Evolutionary conservation across 75 land plant species (phyloP), one percentile per base, ranked within the genome.

Genomic region (Pseudotsuga menziesii): DNA sequence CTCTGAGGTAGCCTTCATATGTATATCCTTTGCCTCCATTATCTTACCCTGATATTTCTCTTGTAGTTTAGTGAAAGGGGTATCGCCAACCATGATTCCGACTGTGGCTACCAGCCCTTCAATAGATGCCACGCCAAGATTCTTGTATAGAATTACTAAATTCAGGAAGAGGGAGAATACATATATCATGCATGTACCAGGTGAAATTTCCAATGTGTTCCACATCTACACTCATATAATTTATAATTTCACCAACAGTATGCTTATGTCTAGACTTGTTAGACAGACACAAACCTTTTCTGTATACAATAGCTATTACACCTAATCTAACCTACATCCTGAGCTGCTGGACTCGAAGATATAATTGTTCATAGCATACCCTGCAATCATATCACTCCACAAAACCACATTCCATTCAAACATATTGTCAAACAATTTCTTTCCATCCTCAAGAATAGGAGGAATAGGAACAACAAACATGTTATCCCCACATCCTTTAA

Each of bases 191-290:
- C 58, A 86, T 64, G 70, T 85, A 86, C 88, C 81, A 86, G 16
- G 84, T 52, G 41, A 85, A 86, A 57, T 78, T 80, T 39, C 79
- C 88, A 62, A 86, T 54, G 32, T 87, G 71, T 35, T 85, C 78
- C 15, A 81, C 88, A 61, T 86, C 88, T 26, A 86, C 88, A 55
- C 83, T 63, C 88, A 86, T 78, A 48, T 81, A 85, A 66, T 86
- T 86, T 72, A 86, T 85, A 20, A 86, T 85, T 75, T 86, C 88
- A 17, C 88, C 88, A 57, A 84, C 83, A 4, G 89, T 76, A 64
- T 78, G 83, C 55, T 87, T 78, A 57, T 81, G 83, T 27, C 88
- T 78, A 19, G 87, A 76, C n/a, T 6, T 23, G 74, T 73, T 85
- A 12, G 89, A 87, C 5, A 87, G 75, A 6, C 78, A 64, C 27